A percentile compares a stretch with the other conserved stretches of the same genome.
phyloP scores from a whole-genome alignment of 768 basidiomycete genomes.

The Leccinellum rugosiceps region DNA sequence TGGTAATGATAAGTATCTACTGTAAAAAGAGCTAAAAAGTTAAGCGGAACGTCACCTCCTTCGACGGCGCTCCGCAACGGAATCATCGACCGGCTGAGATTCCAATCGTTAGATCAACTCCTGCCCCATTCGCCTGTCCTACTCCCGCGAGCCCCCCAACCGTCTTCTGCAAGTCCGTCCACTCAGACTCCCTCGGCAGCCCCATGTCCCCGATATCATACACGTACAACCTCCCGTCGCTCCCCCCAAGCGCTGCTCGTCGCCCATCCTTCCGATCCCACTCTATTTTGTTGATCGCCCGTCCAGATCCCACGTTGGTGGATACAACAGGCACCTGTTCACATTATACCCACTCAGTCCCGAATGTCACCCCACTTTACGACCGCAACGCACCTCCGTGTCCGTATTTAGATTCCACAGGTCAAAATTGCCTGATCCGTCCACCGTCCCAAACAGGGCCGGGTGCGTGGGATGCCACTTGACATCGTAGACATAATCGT shows the following conservation, averaged over 20 bases:
- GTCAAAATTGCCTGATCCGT: conserved; percentile 94
- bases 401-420: conserved; percentile 98
- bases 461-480: conserved; percentile 98
- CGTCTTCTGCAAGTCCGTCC: conserved; percentile 90
- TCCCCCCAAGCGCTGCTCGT: conserved; percentile 85
- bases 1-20: background rate
- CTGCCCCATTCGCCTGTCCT: conserved; percentile 39
- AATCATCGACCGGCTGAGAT: too few relatives aligned
- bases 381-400: conserved; percentile 69
- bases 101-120: conserved; percentile 27
- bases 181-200: conserved; percentile 85
- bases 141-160: conserved; percentile 64
- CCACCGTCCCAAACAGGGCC: conserved; percentile 88
- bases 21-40: background rate
- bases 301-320: conserved; percentile 70
- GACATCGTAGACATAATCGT: conserved; percentile 98
- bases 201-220: conserved; percentile 95
- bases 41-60: background rate
- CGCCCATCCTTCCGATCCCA: conserved; percentile 95
- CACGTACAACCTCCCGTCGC: conserved; percentile 89
- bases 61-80: conserved; percentile 15
- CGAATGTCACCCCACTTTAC: background rate
- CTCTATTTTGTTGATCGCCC: conserved; percentile 91
- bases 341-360: conserved; percentile 2
- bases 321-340: conserved; percentile 92